Evolutionary conservation across 768 basidiomycete genomes (phyloP), one percentile per base, ranked within the genome.

Genomic region (Inosperma sp.): DNA sequence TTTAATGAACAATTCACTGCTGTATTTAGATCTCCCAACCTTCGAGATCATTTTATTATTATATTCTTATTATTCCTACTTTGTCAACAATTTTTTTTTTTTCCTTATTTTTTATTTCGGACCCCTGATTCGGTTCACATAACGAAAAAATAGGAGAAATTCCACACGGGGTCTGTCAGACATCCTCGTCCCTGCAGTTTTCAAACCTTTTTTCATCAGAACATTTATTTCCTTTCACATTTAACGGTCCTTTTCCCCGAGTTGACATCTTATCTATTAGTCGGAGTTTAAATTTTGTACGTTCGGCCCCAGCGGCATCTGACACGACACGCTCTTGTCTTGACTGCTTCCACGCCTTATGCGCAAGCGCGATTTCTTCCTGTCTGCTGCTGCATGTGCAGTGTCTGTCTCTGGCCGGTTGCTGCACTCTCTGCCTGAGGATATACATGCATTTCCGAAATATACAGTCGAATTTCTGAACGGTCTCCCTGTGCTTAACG

Each of bases 371-470:
- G 16, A 21, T 23, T 23, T 31, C 19, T 16, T 51, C 41, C 41
- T 14, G 12, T 4, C 19, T 8, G 8, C 45, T 30, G 50, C 65
- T 60, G 47, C 60, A 61, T 52, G 56, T 58, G 39, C 65, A 49
- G 51, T 52, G 52, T 36, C 63, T 48, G 59, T 66, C 44, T 62
- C 68, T 34, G 67, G 77, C 33, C 72, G 75, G 45, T 56, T 81
- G n/a, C 64, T 83, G 23, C 83, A 88, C 62, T 81, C 84, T 7
- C 75, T 89, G 39, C 88, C 90, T 23, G 86, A 91, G 59, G 90
- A 93, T 59, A 73, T 82, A 13, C 79, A 82, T 65, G 84, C 90
- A 0, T 90, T 84, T 63, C 91, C 90, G 56, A 93, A 93, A 64
- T 86, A 81, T 63, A 77, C 80, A 34, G 83, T 93, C 53, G 70